phyloP scores from a whole-genome alignment of 106 monocot genomes.

The Narthecium ossifragum region DNA sequence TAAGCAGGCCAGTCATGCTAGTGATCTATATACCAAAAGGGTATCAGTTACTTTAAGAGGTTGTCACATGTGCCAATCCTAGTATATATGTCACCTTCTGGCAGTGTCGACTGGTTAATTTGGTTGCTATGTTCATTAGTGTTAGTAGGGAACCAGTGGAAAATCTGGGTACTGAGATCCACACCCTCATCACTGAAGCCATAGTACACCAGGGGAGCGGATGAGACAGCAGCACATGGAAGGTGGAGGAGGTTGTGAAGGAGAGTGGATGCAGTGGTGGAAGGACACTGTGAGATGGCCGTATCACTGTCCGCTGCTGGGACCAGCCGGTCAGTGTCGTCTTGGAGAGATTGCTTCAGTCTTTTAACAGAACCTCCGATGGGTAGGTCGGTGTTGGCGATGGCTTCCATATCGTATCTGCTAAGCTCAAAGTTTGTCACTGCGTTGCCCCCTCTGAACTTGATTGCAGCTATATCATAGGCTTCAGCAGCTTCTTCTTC shows the following conservation, averaged over 20 bases:
- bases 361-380: slow-evolving; percentile 12
- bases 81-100: slow-evolving; percentile 13
- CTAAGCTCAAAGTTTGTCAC: slow-evolving; percentile 53
- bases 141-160: slow-evolving; percentile 11
- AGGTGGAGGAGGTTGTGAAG: slow-evolving; percentile 31
- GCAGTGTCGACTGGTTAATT: background rate
- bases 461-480: slow-evolving; percentile 66
- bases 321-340: slow-evolving; percentile 1
- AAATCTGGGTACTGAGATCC: slow-evolving; percentile 7
- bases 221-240: background rate
- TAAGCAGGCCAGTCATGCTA: background rate
- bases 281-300: background rate
- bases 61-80: slow-evolving; percentile 4
- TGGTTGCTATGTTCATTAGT: slow-evolving; percentile 12
- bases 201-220: slow-evolving; percentile 10
- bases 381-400: slow-evolving; percentile 3
- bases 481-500: slow-evolving; percentile 72
- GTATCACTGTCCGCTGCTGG: background rate
- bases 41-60: slow-evolving; percentile 3
- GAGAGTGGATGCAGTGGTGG: background rate
- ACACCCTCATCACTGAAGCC: slow-evolving; percentile 1
- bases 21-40: too few relatives aligned
- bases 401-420: slow-evolving; percentile 34
- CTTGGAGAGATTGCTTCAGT: slow-evolving; percentile 14
- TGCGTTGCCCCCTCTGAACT: slow-evolving; percentile 51